Evolutionary conservation across 1,284 basidiomycete species (phyloP), one percentile per base, ranked within the genome.

Genomic region (Ustilago lituana): DNA sequence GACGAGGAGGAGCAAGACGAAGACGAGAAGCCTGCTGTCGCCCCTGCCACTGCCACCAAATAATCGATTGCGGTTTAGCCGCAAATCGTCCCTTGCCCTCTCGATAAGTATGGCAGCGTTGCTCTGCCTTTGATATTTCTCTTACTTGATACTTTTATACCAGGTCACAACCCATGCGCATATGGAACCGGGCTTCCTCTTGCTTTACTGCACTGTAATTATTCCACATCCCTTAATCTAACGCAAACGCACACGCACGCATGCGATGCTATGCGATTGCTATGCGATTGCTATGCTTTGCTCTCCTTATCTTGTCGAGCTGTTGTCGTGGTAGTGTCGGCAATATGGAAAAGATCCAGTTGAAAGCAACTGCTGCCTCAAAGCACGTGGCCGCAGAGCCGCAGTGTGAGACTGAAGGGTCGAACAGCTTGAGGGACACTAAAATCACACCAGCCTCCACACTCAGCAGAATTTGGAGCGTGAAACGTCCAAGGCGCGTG

Each of bases 1-100:
- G 71, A 74, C 20, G 63, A 71, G 6, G 64, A 52, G 2, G 61
- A 67, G 1, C 51, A 52, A 12, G 64, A 61, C 1, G 26, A 37
- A 12, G 39, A 48, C 17, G 61, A 74, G 35, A 29, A 29, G 27
- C 27, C 27, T 29, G 12, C 27, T n/a, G n/a, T n/a, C n/a, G n/a
- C n/a, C n/a, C 15, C 36, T 11, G 11, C 11, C n/a, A 14, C 35
- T 29, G 24, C 24, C 23, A 4, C 45, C 2, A 37, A 20, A 15
- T 44, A n/a, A n/a, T n/a, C n/a, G n/a, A n/a, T n/a, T n/a, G n/a
- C n/a, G n/a, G n/a, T n/a, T n/a, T n/a, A n/a, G n/a, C n/a, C n/a
- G n/a, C n/a, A n/a, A n/a, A n/a, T n/a, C n/a, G n/a, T n/a, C n/a
- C n/a, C n/a, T 38, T 38, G 5, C 14, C 20, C 10, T 26, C 20